Conservation (phyloP, 768 basidiomycete genomes). For the Russula ochroleuca region DNA sequence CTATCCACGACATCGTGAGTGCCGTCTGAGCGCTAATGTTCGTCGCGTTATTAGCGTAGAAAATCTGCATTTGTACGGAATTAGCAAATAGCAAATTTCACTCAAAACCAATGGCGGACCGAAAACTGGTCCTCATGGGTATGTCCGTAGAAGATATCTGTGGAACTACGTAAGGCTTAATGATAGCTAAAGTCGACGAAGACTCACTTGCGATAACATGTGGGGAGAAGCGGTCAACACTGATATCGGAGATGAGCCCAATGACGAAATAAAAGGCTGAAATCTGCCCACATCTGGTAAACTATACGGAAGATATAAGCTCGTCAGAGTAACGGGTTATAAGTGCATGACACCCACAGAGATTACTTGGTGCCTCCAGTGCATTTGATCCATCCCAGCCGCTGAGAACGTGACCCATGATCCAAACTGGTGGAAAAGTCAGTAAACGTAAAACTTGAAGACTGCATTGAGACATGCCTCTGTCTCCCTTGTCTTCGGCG, state of each 20-base stretch:
- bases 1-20: conserved; percentile 53
- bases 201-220: conserved; percentile 70
- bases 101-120: conserved; percentile 35
- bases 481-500: conserved; percentile 71
- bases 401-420: conserved; percentile 52
- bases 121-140: conserved; percentile 70
- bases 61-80: conserved; percentile 44
- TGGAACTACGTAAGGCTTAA: conserved; percentile 8
- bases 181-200: conserved; percentile 21
- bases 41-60: conserved; percentile 69
- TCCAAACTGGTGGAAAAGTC: conserved; percentile 40
- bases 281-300: conserved; percentile 45
- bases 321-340: background rate
- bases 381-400: conserved; percentile 74
- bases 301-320: conserved; percentile 31
- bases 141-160: conserved; percentile 76
- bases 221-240: conserved; percentile 73
- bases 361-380: conserved; percentile 58
- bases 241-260: conserved; percentile 30
- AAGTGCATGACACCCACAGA: conserved; percentile 45
- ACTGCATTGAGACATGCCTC: conserved; percentile 40
- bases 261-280: background rate
- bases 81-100: background rate
- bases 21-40: conserved; percentile 53
- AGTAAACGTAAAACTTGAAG: background rate